Evolutionary conservation across 2,329 filamentous ascomycete genomes (phyloP), one percentile per base, ranked within the genome.

Genomic region (Cladosporium colombiae): DNA sequence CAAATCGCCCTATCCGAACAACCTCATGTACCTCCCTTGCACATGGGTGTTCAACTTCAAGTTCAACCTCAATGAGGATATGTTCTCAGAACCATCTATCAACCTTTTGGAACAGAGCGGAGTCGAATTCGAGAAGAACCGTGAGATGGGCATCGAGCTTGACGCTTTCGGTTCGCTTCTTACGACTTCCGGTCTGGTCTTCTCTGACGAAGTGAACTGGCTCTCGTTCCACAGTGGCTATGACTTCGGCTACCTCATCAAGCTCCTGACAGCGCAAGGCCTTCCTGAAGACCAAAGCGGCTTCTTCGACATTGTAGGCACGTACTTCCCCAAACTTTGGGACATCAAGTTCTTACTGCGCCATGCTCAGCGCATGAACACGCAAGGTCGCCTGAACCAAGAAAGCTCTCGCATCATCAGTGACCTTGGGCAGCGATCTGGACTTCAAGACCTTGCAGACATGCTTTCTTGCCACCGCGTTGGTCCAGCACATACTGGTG

Each of bases 1-100:
- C 63, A 70, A 69, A 49, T 80, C 81, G 69, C 78, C 79, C 29
- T 84, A 85, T 69, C 70, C 68, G n/a, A 72, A 72, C 62, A 69
- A 70, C 44, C 66, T 74, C n/a, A 68, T 74, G 64, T 84, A 86
- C 58, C 88, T 92, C 66, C 94, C 92, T 18, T 96, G 91, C 76
- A 96, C 94, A 21, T 99, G 95, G 95, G 94, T 97, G 72, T 99
- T 99, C 85, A 98, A 99, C 83, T 99, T 99, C 81, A 90, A 93
- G 73, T 99, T 98, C 79, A 95, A 92, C 1, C 84, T 97, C 11
- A 91, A 95, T 71, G 88, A 94, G 46, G 95, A 99, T 80, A 99
- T 99, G 95, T 98, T 96, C 80, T 95, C 96, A 69, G 91, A 97
- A 76, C 91, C 93, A 66, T 97, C 93, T 18, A 97, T 97, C 71